Percentiles rank a stretch among this genome's conserved stretches.
These are phyloP conservation scores for Scedosporium boydii DNA, from an alignment of 2,329 filamentous ascomycete species.

Conservation along the genomic window DNA sequence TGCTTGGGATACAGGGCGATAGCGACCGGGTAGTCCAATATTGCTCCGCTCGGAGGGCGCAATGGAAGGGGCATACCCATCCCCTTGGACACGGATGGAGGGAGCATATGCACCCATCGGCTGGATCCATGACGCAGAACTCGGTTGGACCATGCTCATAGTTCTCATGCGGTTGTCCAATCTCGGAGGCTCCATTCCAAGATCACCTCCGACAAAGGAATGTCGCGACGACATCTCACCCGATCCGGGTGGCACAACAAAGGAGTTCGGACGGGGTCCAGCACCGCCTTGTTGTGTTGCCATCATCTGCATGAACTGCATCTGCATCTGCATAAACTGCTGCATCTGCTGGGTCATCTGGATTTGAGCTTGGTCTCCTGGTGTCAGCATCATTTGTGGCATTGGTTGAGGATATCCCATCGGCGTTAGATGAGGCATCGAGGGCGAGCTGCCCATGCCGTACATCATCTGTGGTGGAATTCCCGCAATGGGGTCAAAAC, in stretches of 20 bases:
- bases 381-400: constrained; percentile 29
- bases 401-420: constrained; percentile 17
- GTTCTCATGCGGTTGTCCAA: constrained; percentile 48
- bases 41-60: constrained; percentile 95
- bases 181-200: constrained; percentile 28
- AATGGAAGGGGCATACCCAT: constrained; percentile 77
- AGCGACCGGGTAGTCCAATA: constrained; percentile 78
- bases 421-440: constrained; percentile 16
- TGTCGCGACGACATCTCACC: constrained; percentile 33
- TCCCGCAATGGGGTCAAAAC: constrained; percentile 38
- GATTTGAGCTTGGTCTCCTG: constrained; percentile 64
- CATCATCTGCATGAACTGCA: constrained; percentile 90
- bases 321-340: constrained; percentile 87
- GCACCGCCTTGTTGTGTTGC: constrained; percentile 24
- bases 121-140: constrained; percentile 48
- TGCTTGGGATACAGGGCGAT: constrained; percentile 74
- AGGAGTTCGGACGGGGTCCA: constrained; percentile 1
- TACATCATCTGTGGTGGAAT: constrained; percentile 9
- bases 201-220: constrained; percentile 38
- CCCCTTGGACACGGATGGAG: constrained; percentile 38
- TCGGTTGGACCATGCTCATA: constrained; percentile 77
- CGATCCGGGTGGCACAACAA: constrained; percentile 22
- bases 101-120: constrained; percentile 36
- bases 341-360: constrained; percentile 78
- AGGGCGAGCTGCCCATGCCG: constrained; percentile 10